phyloP scores from a whole-genome alignment of 2,329 filamentous ascomycete species.

The Epichloe aotearoae region DNA sequence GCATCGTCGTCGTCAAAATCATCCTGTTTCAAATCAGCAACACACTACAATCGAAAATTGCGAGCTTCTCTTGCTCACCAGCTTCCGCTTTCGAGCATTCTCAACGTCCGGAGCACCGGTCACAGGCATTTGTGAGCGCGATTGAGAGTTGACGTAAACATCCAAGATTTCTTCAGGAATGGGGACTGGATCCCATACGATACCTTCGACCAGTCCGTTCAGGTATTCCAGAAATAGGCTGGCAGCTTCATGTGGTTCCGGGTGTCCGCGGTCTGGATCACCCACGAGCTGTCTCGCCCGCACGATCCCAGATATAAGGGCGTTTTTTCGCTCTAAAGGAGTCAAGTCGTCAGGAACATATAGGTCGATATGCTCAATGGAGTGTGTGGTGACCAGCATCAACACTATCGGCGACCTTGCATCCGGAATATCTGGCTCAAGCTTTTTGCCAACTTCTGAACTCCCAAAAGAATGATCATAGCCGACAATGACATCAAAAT shows the following conservation, averaged over 20 bases:
- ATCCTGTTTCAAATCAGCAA: constrained; percentile 13
- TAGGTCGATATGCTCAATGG: constrained; percentile 42
- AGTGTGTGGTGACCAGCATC: constrained; percentile 34
- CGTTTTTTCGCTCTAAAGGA: constrained; percentile 34
- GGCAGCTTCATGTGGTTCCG: constrained; percentile 33
- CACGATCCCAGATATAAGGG: constrained; percentile 26
- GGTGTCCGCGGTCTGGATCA: constrained; percentile 25
- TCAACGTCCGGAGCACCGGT: constrained; percentile 9
- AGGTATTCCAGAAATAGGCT: constrained; percentile 33
- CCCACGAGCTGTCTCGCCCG: constrained; percentile 24
- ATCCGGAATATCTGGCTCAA: constrained; percentile 1
- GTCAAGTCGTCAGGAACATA: constrained; percentile 24
- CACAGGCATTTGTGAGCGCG: constrained; percentile 17
- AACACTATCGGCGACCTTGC: constrained; percentile 30
- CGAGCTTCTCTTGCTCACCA: constrained; percentile 23
- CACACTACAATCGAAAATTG: not conserved
- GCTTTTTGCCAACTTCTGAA: constrained; percentile 13
- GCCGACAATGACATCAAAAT: constrained; percentile 38
- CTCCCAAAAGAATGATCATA: constrained; percentile 38
- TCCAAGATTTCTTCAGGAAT: constrained; percentile 38
- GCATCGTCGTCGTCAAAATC: constrained; percentile 18
- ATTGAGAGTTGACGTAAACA: constrained; percentile 28
- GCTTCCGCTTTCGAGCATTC: constrained; percentile 32
- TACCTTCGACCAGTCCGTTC: constrained; percentile 20
- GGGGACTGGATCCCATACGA: constrained; percentile 33